Evolutionary conservation across 169 alveolate species (phyloP).

Genomic region (Cryptosporidium tyzzeri): DNA sequence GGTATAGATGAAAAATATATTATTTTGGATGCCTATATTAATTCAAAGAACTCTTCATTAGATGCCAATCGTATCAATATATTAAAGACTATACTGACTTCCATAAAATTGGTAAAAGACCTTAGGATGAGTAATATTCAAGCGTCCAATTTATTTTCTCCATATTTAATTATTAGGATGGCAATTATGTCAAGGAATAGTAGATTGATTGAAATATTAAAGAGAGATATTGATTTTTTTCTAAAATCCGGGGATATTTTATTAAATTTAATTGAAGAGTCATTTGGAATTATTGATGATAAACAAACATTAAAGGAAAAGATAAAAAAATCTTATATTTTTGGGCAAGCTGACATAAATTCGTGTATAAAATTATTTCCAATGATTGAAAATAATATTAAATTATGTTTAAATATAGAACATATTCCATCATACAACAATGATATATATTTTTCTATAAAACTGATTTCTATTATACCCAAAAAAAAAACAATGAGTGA

Average conservation of each 20-base stretch:
- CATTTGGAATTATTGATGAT: slow-evolving; percentile 36
- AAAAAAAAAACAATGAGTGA: not conserved
- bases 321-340: slow-evolving; percentile 23
- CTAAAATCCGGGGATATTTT: slow-evolving; percentile 14
- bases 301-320: not conserved
- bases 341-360: slow-evolving; percentile 62
- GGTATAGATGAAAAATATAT: slow-evolving; percentile 17
- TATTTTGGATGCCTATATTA: slow-evolving; percentile 1
- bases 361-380: slow-evolving; percentile 44
- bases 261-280: slow-evolving; percentile 22
- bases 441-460: slow-evolving; percentile 18
- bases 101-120: slow-evolving; percentile 22
- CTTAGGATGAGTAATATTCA: not conserved
- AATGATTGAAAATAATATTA: not conserved
- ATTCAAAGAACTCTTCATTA: not conserved
- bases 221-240: slow-evolving; percentile 32
- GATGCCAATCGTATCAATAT: slow-evolving; percentile 4
- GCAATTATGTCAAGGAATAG: slow-evolving; percentile 1
- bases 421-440: not conserved
- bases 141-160: not conserved
- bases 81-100: slow-evolving; percentile 30
- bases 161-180: slow-evolving; percentile 32
- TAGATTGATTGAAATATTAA: slow-evolving; percentile 6
- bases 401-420: not conserved
- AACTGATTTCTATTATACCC: slow-evolving; percentile 36